Conservation (phyloP, 768 basidiomycete species). For the Trametes gibbosa region DNA sequence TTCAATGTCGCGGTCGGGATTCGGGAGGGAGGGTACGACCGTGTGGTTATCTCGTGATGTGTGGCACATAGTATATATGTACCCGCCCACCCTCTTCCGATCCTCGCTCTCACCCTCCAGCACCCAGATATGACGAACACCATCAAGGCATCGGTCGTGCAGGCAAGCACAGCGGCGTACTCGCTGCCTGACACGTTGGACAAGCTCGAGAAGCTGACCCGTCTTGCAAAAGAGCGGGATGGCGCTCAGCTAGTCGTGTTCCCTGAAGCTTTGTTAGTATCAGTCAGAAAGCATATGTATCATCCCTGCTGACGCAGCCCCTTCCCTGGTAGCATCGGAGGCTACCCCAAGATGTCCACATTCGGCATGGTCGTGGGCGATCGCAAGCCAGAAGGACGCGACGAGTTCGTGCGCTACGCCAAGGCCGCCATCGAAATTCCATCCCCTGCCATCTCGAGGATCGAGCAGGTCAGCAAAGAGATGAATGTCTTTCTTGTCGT, state of each 20-base stretch:
- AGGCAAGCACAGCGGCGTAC: constrained; percentile 48
- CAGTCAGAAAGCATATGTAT: neutral
- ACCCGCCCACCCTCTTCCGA: neutral
- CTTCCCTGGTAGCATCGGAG: constrained; percentile 43
- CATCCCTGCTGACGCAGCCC: neutral
- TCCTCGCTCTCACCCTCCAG: neutral
- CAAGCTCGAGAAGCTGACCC: constrained; percentile 47
- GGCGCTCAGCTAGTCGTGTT: constrained; percentile 49
- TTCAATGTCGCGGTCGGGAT: neutral
- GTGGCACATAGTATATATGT: neutral
- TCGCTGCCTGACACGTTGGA: constrained; percentile 44
- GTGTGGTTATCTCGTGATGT: constrained; percentile 5
- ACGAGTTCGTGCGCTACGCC: constrained; percentile 56
- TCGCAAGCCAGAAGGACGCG: constrained; percentile 47
- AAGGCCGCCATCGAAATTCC: constrained; percentile 56
- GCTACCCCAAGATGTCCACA: constrained; percentile 57
- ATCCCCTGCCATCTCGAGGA: constrained; percentile 43
- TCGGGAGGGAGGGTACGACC: neutral
- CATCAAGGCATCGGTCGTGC: constrained; percentile 51
- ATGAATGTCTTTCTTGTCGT: constrained; percentile 54
- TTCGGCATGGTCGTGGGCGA: constrained; percentile 53
- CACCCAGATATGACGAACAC: constrained; percentile 25
- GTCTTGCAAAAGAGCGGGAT: constrained; percentile 45
- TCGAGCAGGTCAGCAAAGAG: constrained; percentile 49
- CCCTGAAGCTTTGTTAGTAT: constrained; percentile 56